A percentile compares a stretch with the other conserved stretches of the same genome.
These are phyloP conservation scores for Butyriboletus loyo DNA, from an alignment of 768 basidiomycete genomes.

Conservation along the genomic window DNA sequence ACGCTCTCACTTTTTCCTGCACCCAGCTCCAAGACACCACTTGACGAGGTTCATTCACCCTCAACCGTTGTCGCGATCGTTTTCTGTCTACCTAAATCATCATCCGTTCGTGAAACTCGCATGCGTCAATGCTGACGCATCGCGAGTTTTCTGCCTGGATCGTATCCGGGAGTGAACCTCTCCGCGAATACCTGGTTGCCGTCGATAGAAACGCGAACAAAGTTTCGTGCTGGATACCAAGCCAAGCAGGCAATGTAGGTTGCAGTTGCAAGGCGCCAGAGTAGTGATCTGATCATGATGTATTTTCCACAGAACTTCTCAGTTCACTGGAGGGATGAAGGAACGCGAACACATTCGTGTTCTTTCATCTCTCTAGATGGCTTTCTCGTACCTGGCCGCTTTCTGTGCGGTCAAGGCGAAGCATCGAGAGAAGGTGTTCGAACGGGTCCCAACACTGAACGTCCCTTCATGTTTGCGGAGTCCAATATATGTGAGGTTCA, in stretches of 20 bases:
- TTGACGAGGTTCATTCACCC: background rate
- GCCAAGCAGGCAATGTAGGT: slow-evolving; percentile 53
- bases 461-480: slow-evolving; percentile 59
- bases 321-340: slow-evolving; percentile 65
- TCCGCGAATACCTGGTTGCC: slow-evolving; percentile 57
- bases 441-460: slow-evolving; percentile 46
- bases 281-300: slow-evolving; percentile 3
- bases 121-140: slow-evolving; percentile 45
- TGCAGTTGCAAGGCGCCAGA: background rate
- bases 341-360: slow-evolving; percentile 50
- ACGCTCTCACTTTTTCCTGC: background rate
- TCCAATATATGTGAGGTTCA: slow-evolving; percentile 34
- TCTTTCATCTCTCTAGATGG: slow-evolving; percentile 66
- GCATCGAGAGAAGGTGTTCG: slow-evolving; percentile 53
- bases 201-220: slow-evolving; percentile 42
- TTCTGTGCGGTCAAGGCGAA: slow-evolving; percentile 55
- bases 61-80: too few relatives aligned
- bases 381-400: slow-evolving; percentile 57
- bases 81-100: background rate
- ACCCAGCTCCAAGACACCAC: background rate
- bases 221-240: slow-evolving; percentile 68
- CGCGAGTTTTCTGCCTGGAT: slow-evolving; percentile 73
- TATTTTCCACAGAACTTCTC: slow-evolving; percentile 46
- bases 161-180: slow-evolving; percentile 42
- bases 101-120: background rate